Evolutionary conservation across 2,329 filamentous ascomycete genomes (phyloP).

Genomic region (Penicillium glabrum): DNA sequence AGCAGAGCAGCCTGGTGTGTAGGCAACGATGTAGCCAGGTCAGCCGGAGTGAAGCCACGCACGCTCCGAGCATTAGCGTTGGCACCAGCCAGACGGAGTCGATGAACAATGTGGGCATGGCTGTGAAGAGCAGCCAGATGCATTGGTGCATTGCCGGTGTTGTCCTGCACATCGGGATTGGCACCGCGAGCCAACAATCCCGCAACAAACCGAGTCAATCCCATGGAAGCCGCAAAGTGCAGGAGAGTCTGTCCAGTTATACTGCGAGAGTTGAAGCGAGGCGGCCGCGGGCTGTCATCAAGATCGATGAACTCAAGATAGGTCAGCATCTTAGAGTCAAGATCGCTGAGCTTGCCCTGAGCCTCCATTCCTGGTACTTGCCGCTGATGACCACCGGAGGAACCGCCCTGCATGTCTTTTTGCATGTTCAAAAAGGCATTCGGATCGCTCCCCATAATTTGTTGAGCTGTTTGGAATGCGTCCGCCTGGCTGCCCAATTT

Average conservation of each 20-base stretch:
- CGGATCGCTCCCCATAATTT: constrained; percentile 47
- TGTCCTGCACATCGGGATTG: constrained; percentile 71
- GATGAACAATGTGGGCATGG: constrained; percentile 72
- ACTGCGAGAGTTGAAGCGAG: constrained; percentile 65
- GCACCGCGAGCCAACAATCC: constrained; percentile 76
- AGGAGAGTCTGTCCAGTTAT: constrained; percentile 77
- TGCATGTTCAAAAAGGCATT: constrained; percentile 50
- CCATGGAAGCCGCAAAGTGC: constrained; percentile 73
- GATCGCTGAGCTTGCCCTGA: constrained; percentile 48
- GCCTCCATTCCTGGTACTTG: constrained; percentile 45
- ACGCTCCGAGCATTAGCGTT: constrained; percentile 69
- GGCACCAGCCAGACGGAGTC: constrained; percentile 71
- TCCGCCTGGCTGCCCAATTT: constrained; percentile 48
- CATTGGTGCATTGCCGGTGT: constrained; percentile 77
- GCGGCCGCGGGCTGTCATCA: constrained; percentile 68
- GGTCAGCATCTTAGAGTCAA: constrained; percentile 69
- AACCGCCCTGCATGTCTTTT: constrained; percentile 41
- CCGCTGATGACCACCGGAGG: constrained; percentile 45
- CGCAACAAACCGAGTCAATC: constrained; percentile 72
- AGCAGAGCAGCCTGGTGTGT: constrained; percentile 65
- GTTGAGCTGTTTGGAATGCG: constrained; percentile 49
- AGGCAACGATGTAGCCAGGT: constrained; percentile 66
- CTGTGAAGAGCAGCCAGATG: constrained; percentile 78
- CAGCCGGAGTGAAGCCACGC: constrained; percentile 68
- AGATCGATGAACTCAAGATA: constrained; percentile 78